Evolutionary conservation across 23 red algal genomes (phyloP), one percentile per base, ranked within the genome.

Genomic region (Chondrus crispus): DNA sequence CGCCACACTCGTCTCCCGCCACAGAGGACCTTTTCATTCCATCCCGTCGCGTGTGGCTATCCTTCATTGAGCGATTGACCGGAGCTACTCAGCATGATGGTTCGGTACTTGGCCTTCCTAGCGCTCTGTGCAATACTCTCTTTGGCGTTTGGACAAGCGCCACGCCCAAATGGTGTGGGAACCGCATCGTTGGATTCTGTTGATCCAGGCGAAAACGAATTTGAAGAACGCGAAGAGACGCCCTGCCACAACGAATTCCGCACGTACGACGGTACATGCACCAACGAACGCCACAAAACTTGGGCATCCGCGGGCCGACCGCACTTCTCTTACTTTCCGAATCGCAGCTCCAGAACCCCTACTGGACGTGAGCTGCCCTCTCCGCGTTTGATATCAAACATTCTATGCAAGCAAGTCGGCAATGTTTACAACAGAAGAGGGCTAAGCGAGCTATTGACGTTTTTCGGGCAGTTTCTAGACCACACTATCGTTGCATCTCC

Each of bases 391-490:
- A 47, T 88, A 5, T 88, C 84, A 24, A 88, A 88, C 20, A 60
- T 88, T 22, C 6, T 88, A 4, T 88, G 19, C 19, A 41, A 33
- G 19, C 84, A 88, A 54, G 18, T 26, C 7, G 13, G 2, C 3
- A 43, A 70, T 11, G 29, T 10, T 2, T 16, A 39, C 4, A 88
- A 88, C 48, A 20, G 41, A 28, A 62, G 68, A 36, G 58, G 58
- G 22, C 32, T 88, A 33, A 88, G 62, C 63, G 84, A 88, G 41
- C 66, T 88, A 16, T 53, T 66, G 46, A 45, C 57, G 33, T 88
- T 88, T 44, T 88, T 88, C 4, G 84, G 84, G 2, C 84, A 88
- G 63, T 88, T 88, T 43, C 18, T 88, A 46, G 84, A 88, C 84
- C 84, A 88, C 42, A 74, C 62, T 28, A 16, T 88, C 16, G 66